A percentile compares a stretch with the other conserved stretches of the same genome.
Evolutionary conservation across 257 asterid species (phyloP).

Genomic region (Gentiana straminea): DNA sequence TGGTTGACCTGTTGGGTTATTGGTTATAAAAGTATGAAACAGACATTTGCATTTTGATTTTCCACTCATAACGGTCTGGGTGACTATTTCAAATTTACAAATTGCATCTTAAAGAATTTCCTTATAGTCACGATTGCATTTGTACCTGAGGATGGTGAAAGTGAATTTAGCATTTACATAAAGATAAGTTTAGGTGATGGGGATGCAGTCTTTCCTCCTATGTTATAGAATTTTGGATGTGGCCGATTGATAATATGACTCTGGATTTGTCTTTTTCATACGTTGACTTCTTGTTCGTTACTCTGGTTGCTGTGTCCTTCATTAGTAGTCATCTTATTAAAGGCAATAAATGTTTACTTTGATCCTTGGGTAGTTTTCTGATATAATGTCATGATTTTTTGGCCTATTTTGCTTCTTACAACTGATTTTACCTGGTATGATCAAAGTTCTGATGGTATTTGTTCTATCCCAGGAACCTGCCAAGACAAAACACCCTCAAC

Average conservation of each 20-base stretch:
- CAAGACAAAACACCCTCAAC: constrained; percentile 81
- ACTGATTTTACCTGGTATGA: not conserved
- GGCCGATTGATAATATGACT: not conserved
- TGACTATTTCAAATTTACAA: not conserved
- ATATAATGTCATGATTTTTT: not conserved
- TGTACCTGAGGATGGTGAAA: no score
- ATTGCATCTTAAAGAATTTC: no score
- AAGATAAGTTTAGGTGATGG: no score
- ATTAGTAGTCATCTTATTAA: not conserved
- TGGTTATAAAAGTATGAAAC: not conserved
- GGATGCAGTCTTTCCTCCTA: not conserved
- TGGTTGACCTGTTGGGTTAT: not conserved
- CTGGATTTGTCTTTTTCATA: not conserved
- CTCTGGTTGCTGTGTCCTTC: not conserved
- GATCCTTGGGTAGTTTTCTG: not conserved
- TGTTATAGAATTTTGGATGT: not conserved
- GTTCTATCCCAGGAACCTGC: constrained; percentile 54
- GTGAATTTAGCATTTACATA: no score
- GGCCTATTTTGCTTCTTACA: not conserved
- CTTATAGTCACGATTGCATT: no score
- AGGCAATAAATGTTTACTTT: not conserved
- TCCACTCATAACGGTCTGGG: no score
- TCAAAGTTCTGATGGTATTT: constrained; percentile 4
- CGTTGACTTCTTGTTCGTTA: not conserved
- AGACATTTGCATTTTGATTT: no score